Evolutionary conservation across 345 rosid genomes (phyloP), one percentile per base, ranked within the genome.

Genomic region (Atalantia buxifolia): DNA sequence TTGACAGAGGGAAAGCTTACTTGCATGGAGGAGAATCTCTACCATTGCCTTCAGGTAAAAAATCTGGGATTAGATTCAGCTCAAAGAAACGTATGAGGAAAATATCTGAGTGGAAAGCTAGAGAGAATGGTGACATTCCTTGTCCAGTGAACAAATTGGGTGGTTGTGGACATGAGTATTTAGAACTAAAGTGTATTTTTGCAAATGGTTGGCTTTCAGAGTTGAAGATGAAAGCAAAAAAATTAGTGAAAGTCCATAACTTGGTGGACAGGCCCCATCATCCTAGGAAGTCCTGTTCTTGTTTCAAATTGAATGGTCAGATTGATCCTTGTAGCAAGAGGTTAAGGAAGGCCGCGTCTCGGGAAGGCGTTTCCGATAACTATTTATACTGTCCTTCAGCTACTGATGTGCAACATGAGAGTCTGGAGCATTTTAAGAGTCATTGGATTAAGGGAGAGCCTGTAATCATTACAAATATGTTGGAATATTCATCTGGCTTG

Each of bases 391-490:
- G 78, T 71, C 98, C 98, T 74, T 70, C 57, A 68, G 88, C 87
- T 16, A 65, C 63, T 50, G 88, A 87, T 72, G 76, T 85, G 73
- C 74, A 79, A 48, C 74, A 70, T 27, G 85, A 75, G 40, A 84
- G 88, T 78, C 50, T 90, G 77, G 72, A 85, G 75, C 98, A 94
- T 87, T 94, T 94, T 80, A 94, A 84, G 81, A 80, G 56, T 71
- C 98, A 94, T 42, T 94, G 97, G 98, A 74, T 73, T 69, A 92
- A 82, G 77, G 98, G 92, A 24, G 92, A 93, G 85, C 98, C 94
- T 74, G 88, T 92, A 40, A 63, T 93, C 53, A 92, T 90, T 67
- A 84, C 86, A 61, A 76, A 88, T 84, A 92, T 86, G 53, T 89
- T 90, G 79, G 89, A 88, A 69, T 83, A 78, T 79, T 78, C 88